phyloP scores from a whole-genome alignment of 2,329 filamentous ascomycete genomes.

The Ascomycota sp. region DNA sequence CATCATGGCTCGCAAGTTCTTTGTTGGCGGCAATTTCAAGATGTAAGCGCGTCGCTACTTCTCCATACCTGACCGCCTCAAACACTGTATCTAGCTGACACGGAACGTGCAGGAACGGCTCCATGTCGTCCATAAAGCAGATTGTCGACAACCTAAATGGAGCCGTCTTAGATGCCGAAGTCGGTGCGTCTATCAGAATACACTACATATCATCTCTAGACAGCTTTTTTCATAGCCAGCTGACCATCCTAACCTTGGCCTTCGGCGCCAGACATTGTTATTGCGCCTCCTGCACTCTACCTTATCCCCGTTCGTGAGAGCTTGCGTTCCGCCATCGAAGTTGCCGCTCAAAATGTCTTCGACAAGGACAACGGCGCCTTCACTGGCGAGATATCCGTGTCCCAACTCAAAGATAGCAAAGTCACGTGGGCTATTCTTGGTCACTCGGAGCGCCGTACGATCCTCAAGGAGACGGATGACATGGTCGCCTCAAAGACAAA shows the following conservation, averaged over 20 bases:
- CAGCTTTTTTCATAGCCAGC: background rate
- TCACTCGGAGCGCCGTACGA: conserved; percentile 84
- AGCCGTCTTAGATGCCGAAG: conserved; percentile 57
- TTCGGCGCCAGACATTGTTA: conserved; percentile 58
- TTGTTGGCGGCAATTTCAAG: conserved; percentile 98
- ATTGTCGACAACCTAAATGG: conserved; percentile 82
- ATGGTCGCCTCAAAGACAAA: conserved; percentile 90
- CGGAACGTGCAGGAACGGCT: conserved; percentile 57
- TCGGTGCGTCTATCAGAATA: conserved; percentile 34
- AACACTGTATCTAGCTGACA: background rate
- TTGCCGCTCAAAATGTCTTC: conserved; percentile 92
- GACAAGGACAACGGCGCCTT: conserved; percentile 94
- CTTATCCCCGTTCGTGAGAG: conserved; percentile 69
- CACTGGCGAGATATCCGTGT: conserved; percentile 88
- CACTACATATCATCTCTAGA: background rate
- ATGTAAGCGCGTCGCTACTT: conserved; percentile 43
- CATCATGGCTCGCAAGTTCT: conserved; percentile 89
- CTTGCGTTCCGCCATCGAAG: conserved; percentile 55
- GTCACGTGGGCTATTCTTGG: conserved; percentile 84
- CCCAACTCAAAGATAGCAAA: conserved; percentile 73
- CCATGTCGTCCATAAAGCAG: conserved; percentile 67
- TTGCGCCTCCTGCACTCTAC: conserved; percentile 80
- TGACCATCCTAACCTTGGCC: background rate
- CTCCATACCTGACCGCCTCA: conserved; percentile 3
- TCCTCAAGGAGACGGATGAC: conserved; percentile 70